A percentile compares a stretch with the other conserved stretches of the same genome.
These are phyloP conservation scores for Vitellaria paradoxa DNA, from an alignment of 179 eudicot genomes.

Conservation along the genomic window DNA sequence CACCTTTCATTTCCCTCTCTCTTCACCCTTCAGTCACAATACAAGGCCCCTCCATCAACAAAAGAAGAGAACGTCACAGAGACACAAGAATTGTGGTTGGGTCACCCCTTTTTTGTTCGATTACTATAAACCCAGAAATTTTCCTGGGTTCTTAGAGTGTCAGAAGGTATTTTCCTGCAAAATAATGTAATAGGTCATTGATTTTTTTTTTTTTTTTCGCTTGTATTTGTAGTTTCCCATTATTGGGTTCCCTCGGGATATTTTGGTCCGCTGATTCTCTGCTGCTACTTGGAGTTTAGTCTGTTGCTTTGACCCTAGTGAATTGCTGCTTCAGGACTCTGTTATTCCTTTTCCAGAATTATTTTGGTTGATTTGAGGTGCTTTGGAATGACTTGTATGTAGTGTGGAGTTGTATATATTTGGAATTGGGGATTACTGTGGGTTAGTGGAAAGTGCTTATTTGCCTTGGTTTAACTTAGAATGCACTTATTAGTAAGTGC, in stretches of 20 bases:
- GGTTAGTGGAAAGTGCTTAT: neutral
- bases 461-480: slow-evolving; percentile 2
- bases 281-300: neutral
- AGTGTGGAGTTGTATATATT: neutral
- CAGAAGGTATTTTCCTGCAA: neutral
- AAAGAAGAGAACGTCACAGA: neutral
- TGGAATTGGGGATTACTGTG: neutral
- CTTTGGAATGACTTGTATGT: slow-evolving; percentile 2
- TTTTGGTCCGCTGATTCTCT: neutral
- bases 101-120: neutral
- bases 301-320: neutral
- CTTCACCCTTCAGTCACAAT: slow-evolving; percentile 13
- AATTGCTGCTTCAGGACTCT: neutral
- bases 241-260: slow-evolving; percentile 4
- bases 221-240: slow-evolving; percentile 11
- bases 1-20: slow-evolving; percentile 60
- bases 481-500: neutral
- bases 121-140: neutral
- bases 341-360: neutral
- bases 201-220: neutral
- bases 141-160: neutral
- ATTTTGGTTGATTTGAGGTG: neutral
- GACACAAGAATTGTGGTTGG: neutral
- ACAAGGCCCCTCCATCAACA: neutral
- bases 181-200: neutral